These are phyloP conservation scores for Neofusicoccum parvum DNA, from an alignment of 2,329 filamentous ascomycete species.

Conservation along the genomic window DNA sequence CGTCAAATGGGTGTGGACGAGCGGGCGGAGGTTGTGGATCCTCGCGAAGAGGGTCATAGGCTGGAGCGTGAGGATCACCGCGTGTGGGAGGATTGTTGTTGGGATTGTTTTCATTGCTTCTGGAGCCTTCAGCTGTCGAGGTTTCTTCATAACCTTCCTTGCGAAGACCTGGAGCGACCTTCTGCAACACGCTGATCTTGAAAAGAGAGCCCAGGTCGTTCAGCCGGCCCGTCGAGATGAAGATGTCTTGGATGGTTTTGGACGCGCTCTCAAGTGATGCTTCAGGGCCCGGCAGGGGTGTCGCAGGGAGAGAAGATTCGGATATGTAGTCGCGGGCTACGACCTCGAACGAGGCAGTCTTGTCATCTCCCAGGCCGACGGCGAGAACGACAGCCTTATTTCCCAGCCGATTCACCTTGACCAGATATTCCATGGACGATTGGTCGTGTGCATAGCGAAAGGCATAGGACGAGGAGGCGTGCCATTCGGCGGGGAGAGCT, in stretches of 20 bases:
- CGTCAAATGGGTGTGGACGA: slow-evolving; percentile 67
- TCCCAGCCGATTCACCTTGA: slow-evolving; percentile 81
- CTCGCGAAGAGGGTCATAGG: slow-evolving; percentile 41
- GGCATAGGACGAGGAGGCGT: slow-evolving; percentile 69
- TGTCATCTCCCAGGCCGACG: slow-evolving; percentile 77
- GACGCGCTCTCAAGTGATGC: slow-evolving; percentile 48
- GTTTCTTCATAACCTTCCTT: slow-evolving; percentile 77
- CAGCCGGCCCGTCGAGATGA: slow-evolving; percentile 73
- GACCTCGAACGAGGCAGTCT: slow-evolving; percentile 76
- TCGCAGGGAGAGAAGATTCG: slow-evolving; percentile 57
- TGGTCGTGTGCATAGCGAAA: slow-evolving; percentile 88
- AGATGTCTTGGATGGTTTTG: slow-evolving; percentile 58
- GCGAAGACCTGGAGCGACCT: slow-evolving; percentile 73
- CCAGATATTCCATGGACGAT: slow-evolving; percentile 79
- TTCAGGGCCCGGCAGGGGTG: slow-evolving; percentile 32
- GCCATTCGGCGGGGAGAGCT: slow-evolving; percentile 78
- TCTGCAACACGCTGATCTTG: slow-evolving; percentile 80
- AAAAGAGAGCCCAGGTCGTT: slow-evolving; percentile 69
- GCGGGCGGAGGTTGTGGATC: slow-evolving; percentile 58
- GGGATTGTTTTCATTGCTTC: slow-evolving; percentile 43
- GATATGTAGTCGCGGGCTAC: slow-evolving; percentile 74
- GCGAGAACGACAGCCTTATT: slow-evolving; percentile 82
- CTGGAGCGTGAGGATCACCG: slow-evolving; percentile 43
- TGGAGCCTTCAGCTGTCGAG: not conserved
- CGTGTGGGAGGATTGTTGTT: slow-evolving; percentile 43